Conservation (phyloP, 805 yeast species). For the Yamadazyma sp. region DNA sequence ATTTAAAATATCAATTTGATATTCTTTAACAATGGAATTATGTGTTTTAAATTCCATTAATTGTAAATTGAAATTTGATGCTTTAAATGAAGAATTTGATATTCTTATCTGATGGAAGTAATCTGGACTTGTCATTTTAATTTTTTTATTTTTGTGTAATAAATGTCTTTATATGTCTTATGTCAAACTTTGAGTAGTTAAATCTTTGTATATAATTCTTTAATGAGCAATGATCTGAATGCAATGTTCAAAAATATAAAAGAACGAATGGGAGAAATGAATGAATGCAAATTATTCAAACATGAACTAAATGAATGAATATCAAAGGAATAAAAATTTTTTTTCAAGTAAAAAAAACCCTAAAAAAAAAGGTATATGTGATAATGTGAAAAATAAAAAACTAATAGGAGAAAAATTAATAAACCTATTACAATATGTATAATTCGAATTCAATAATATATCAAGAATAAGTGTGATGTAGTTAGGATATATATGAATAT, state of each 20-base stretch:
- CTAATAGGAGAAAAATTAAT: too few relatives aligned
- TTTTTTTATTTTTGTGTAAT: not conserved
- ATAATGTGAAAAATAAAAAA: too few relatives aligned
- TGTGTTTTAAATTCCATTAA: slow-evolving; percentile 50
- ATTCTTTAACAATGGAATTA: slow-evolving; percentile 39
- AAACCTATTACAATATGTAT: too few relatives aligned
- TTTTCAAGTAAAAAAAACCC: too few relatives aligned
- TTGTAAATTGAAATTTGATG: slow-evolving; percentile 39
- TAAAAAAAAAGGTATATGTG: too few relatives aligned
- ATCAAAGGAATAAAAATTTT: too few relatives aligned
- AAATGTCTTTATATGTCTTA: not conserved
- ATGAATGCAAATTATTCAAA: slow-evolving; percentile 6
- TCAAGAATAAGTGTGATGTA: too few relatives aligned
- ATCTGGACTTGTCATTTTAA: slow-evolving; percentile 25
- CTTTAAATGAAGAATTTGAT: slow-evolving; percentile 29
- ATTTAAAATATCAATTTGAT: slow-evolving; percentile 40
- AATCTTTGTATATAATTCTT: too few relatives aligned
- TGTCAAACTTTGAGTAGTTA: too few relatives aligned
- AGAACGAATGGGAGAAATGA: slow-evolving; percentile 11
- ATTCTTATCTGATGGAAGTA: slow-evolving; percentile 31
- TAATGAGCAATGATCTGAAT: not conserved
- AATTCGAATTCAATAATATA: too few relatives aligned
- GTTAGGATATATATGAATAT: too few relatives aligned
- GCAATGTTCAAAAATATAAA: slow-evolving; percentile 1
- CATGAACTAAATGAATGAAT: not conserved